Evolutionary conservation across 306 rosid species (phyloP), one percentile per base, ranked within the genome.

Genomic region (Potentilla sterilis): DNA sequence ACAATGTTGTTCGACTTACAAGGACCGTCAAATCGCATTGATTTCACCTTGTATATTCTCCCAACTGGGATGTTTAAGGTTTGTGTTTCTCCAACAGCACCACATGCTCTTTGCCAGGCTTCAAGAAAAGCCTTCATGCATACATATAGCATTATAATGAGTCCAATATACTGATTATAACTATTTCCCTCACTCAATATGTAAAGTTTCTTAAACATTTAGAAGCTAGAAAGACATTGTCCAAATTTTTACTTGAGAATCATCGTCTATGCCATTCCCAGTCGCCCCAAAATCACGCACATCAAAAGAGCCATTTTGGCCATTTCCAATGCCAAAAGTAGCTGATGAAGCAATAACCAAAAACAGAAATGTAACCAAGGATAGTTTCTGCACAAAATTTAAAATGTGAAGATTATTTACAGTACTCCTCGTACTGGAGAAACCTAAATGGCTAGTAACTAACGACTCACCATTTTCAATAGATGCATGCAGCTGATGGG

Each of bases 71-170:
- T 70, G 12, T 58, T 4, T n/a, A 87, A 70, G 1, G 59, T 73
- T 4, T 83, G 84, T 61, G 24, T 34, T 69, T 11, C 81, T 1
- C 66, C 14, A 32, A 1, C 68, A 1, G 78, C 52, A 74, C 79
- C 81, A 81, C 91, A 81, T 6, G 72, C 28, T 24, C 37, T 75
- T 19, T 77, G 15, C 89, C 87, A 87, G 37, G 86, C 83, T 55
- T 62, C 41, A 11, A 22, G 3, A 55, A 85, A 87, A 22, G 89
- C 87, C 91, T 87, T 44, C 28, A 3, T 16, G 65, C 42, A 37
- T 7, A 67, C 62, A 21, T 55, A 1, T n/a, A 10, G 3, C 5
- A 21, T 21, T 11, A 55, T 54, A 54, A 7, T 54, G 61, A 54
- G 13, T 21, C 61, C 61, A 21, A 8, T 5, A 18, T 51, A 18